Base-by-base conservation (phyloP, 2,329 filamentous ascomycete species). In the Cladophialophora psammophila region DNA sequence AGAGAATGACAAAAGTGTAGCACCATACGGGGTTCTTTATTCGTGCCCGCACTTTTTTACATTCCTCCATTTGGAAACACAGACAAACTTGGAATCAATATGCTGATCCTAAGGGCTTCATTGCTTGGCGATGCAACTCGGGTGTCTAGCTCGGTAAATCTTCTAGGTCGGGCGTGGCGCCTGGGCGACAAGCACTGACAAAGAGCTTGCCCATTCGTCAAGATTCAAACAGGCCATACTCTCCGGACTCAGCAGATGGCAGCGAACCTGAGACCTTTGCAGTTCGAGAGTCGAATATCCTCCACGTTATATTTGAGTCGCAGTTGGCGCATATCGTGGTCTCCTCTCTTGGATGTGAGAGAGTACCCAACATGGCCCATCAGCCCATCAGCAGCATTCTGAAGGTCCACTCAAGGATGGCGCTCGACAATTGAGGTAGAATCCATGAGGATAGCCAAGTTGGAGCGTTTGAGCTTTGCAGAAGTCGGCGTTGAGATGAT, bases 11-110 rank as follows among this genome's bases (percentile, higher is more conserved):
- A 8, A 36, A 15, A n/a, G 7, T 35, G 20, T 3, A 59, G 48
- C 26, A 50, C 9, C 45, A 50, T 26, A 34, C 13, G 26, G 12
- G 45, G 3, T 18, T 60, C 7, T 60, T 26, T 60, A 60, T 60
- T 36, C 26, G 15, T 50, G 31, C 15, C 31, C 8, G 15, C 38
- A 18, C n/a, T 6, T 10, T 34, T 12, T 31, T 1, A 1, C 20
- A 12, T 36, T 15, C 31, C 57, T 20, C 12, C 6, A 35, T 50
- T 50, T n/a, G 45, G 8, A 18, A 26, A 50, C n/a, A 48, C 18
- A 6, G 34, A 42, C 40, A 48, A 18, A 35, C 20, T 36, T 34
- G 36, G 31, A 31, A 36, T 35, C 10, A n/a, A 34, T 6, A 13
- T 50, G 31, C 10, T 50, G 40, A 60, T 36, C 20, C 48, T 9